Evolutionary conservation across 148 eudicot species (phyloP), one percentile per base, ranked within the genome.

Genomic region (Chenopodium formosanum): DNA sequence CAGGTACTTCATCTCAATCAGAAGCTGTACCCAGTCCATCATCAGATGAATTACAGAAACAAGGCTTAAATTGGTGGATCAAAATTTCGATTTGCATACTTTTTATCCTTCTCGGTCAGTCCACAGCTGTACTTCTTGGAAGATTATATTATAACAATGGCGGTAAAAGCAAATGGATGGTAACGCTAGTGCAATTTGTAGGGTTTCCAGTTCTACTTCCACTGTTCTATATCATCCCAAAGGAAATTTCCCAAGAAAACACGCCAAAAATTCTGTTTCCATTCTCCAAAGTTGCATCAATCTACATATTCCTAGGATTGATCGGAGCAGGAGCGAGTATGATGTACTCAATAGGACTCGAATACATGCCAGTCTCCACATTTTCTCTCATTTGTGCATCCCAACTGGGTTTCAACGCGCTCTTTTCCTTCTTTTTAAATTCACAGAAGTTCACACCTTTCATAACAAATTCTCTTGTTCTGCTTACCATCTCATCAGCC

Each of bases 201-300:
- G 92, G 88, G 12, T 90, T 90, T 77, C 92, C 92, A 4, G 73
- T 78, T 63, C 82, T 90, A n/a, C 48, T 90, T 16, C 92, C 89
- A 5, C 75, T 88, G 16, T 83, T 79, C 82, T 40, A 46, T 29
- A 71, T 68, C 44, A 22, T 79, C 4, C 70, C 70, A 7, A 46
- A 56, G 20, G 32, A 46, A 29, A 58, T 50, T 29, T 53, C 31
- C 34, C 63, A 32, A 23, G 58, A 58, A 46, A 14, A 68, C 56
- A 13, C 44, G 27, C 58, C 80, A 56, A 19, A 17, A 37, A 58
- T 13, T 20, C 46, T 25, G 6, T 0, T 37, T 37, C 29, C 86
- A 22, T 32, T 40, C 63, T 60, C 75, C 19, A 79, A 44, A 60
- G 53, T 46, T 16, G 79, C 80, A 75, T 27, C 71, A 75, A 46